Base-by-base conservation (phyloP, 1,284 basidiomycete species). In the Rhodotorula glutinis region DNA sequence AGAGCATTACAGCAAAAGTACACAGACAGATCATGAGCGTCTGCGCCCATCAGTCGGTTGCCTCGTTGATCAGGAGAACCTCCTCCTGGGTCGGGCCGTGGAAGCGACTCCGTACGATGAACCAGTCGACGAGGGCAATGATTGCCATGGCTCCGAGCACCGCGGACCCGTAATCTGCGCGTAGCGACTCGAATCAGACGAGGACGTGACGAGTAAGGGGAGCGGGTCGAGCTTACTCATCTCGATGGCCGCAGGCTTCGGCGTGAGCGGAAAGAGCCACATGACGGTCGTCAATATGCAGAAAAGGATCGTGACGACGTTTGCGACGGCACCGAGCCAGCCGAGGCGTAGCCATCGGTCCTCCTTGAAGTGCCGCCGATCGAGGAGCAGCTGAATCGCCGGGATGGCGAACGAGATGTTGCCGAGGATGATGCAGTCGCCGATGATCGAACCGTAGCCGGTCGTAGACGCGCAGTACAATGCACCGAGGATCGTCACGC, bases 401-500 rank as follows among this genome's bases (percentile, higher is more conserved):
- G 81, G 76, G 67, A 80, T 65, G 67, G 74, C 77, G 70, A 81
- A 82, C 11, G 77, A 78, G 54, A 81, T 67, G 69, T 82, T 79
- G 27, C 82, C 72, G 56, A 79, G 76, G 3, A 82, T 79, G 21
- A 82, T 80, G 17, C 75, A 77, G 40, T 25, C 40, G 2, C 76
- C 77, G 29, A 81, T 70, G 66, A 82, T 82, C 40, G 82, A 81
- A 67, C 81, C 81, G 60, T 82, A 76, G 0, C 81, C 81, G 77
- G 77, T 82, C 79, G 75, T 84, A 78, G 64, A 86, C 76, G 67
- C 87, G 80, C 76, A 85, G 81, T 75, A 87, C 54, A 77, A 65
- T 49, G 69, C 73, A 23, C 75, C 79, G 59, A 79, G 77, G 59
- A 79, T 73, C 51, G 78, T 65, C 60, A 78, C 77, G 66, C 86